phyloP scores from a whole-genome alignment of 306 rosid species.

The Fagus sylvatica region DNA sequence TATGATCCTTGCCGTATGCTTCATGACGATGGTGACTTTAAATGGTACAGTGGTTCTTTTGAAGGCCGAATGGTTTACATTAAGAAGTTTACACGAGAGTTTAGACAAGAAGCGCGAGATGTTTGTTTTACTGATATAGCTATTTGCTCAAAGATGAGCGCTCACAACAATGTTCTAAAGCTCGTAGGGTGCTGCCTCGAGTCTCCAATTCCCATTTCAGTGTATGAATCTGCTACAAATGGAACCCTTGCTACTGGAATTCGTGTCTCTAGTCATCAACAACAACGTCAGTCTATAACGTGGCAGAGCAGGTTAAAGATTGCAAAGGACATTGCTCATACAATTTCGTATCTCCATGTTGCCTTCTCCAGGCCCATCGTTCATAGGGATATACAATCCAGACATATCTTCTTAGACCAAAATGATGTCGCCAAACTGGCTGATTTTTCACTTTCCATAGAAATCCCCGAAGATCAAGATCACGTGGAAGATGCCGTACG shows the following conservation, averaged over 20 bases:
- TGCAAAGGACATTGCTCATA: background rate
- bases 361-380: background rate
- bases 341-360: background rate
- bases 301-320: background rate
- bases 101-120: background rate
- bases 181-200: background rate
- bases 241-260: background rate
- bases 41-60: background rate
- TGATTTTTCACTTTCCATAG: constrained; percentile 1
- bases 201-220: background rate
- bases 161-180: background rate
- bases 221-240: background rate
- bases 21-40: background rate
- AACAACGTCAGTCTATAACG: background rate
- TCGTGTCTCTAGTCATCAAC: background rate
- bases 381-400: background rate
- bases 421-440: background rate
- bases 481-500: background rate
- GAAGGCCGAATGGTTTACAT: background rate
- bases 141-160: background rate
- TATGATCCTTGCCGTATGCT: background rate
- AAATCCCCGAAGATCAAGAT: constrained; percentile 6
- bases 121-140: background rate
- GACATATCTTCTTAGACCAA: constrained; percentile 4
- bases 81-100: background rate